A percentile compares a stretch with the other conserved stretches of the same genome.
Evolutionary conservation across 163 green algal genomes (phyloP).

Genomic region (Coccomyxa subellipsoidea): DNA sequence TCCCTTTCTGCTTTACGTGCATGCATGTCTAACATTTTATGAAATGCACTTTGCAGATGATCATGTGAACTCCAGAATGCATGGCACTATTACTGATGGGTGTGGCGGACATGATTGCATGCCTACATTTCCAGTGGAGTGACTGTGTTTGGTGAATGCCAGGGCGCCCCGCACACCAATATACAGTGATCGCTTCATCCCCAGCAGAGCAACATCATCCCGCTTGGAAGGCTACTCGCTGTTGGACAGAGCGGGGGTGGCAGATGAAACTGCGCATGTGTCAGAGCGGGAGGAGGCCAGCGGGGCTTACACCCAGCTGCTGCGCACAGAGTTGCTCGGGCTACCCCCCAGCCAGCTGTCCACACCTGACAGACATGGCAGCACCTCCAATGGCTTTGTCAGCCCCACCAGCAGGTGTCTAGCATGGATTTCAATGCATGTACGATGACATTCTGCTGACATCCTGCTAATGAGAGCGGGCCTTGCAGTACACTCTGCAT

Average conservation of each 20-base stretch:
- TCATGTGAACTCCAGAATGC: no score
- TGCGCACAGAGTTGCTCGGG: constrained; percentile 79
- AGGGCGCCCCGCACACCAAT: background rate
- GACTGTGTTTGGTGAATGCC: background rate
- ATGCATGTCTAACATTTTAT: no score
- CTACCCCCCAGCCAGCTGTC: constrained; percentile 13
- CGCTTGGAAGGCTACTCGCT: constrained; percentile 72
- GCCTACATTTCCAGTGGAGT: no score
- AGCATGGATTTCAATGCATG: background rate
- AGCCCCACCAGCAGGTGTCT: background rate
- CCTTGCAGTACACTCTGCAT: no score
- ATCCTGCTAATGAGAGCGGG: background rate
- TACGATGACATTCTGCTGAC: background rate
- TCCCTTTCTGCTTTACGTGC: no score
- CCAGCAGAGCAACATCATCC: constrained; percentile 52
- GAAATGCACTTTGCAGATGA: no score
- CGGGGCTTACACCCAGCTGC: constrained; percentile 72
- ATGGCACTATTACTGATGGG: no score
- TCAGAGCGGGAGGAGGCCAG: constrained; percentile 62
- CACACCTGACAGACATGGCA: background rate
- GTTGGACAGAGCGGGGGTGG: constrained; percentile 68
- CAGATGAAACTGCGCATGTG: constrained; percentile 31
- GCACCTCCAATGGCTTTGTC: background rate
- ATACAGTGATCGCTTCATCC: constrained; percentile 85
- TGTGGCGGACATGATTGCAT: no score